phyloP scores from a whole-genome alignment of 2,329 filamentous ascomycete genomes.

The Sporothrix euskadiensis region DNA sequence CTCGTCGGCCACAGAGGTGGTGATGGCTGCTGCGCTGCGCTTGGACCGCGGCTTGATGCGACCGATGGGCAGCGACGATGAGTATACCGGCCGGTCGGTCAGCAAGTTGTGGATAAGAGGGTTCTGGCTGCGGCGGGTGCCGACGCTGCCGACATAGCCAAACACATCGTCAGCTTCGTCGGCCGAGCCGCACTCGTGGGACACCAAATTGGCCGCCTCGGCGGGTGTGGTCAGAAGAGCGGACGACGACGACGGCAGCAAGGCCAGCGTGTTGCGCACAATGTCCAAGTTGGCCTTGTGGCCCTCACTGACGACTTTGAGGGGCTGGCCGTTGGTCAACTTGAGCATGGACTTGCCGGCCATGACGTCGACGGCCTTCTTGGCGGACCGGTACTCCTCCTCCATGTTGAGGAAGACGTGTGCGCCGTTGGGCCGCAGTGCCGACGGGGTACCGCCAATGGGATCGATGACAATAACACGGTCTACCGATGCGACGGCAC shows the following conservation, averaged over 20 bases:
- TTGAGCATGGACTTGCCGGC: slow-evolving; percentile 12
- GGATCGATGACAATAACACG: slow-evolving; percentile 87
- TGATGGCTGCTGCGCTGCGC: not conserved
- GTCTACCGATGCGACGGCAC: slow-evolving; percentile 63
- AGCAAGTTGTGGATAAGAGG: slow-evolving; percentile 93
- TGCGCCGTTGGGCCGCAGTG: slow-evolving; percentile 59
- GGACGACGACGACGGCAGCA: slow-evolving; percentile 82
- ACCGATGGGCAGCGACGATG: slow-evolving; percentile 80
- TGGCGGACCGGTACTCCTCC: slow-evolving; percentile 76
- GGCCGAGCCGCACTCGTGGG: slow-evolving; percentile 22
- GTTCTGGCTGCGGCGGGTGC: slow-evolving; percentile 64
- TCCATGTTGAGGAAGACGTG: slow-evolving; percentile 92
- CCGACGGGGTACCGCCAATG: slow-evolving; percentile 77
- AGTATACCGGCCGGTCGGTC: slow-evolving; percentile 90
- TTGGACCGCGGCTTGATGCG: slow-evolving; percentile 51
- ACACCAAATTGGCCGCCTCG: slow-evolving; percentile 66
- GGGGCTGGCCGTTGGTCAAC: slow-evolving; percentile 19
- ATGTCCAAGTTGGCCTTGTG: slow-evolving; percentile 74
- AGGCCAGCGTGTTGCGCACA: slow-evolving; percentile 66
- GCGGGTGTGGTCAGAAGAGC: slow-evolving; percentile 83
- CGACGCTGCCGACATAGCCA: slow-evolving; percentile 52
- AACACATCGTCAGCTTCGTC: slow-evolving; percentile 47
- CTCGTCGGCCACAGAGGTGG: not conserved
- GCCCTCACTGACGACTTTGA: slow-evolving; percentile 36
- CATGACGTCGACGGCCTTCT: slow-evolving; percentile 55